Conservation (phyloP, 108 stramenopile species). For the Cyclotella kingstonii region DNA sequence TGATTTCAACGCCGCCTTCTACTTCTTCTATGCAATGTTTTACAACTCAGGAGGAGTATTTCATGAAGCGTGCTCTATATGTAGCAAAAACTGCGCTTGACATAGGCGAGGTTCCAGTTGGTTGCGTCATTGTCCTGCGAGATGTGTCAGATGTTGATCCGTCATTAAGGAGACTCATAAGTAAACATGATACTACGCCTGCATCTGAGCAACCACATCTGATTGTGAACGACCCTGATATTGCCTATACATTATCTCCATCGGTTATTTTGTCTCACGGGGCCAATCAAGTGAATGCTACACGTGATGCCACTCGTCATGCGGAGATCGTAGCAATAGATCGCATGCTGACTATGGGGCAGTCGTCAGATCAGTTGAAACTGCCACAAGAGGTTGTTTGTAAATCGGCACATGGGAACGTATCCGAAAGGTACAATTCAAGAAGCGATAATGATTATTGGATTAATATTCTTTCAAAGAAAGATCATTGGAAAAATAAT, state of each 20-base stretch:
- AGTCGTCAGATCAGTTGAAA: slow-evolving; percentile 63
- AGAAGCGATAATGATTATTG: slow-evolving; percentile 47
- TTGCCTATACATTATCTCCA: slow-evolving; percentile 9
- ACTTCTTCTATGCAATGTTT: neutral
- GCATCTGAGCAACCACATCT: neutral
- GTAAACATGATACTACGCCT: neutral
- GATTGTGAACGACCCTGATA: neutral
- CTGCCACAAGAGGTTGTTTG: slow-evolving; percentile 45
- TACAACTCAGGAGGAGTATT: slow-evolving; percentile 48
- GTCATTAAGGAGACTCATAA: neutral
- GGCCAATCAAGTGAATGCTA: slow-evolving; percentile 87
- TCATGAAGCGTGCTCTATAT: slow-evolving; percentile 66
- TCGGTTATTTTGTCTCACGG: slow-evolving; percentile 81
- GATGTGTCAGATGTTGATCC: slow-evolving; percentile 16
- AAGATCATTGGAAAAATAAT: slow-evolving; percentile 54
- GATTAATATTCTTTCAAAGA: slow-evolving; percentile 48
- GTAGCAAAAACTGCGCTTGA: slow-evolving; percentile 68
- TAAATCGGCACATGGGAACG: slow-evolving; percentile 38
- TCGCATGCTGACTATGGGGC: slow-evolving; percentile 63
- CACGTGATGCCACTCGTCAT: slow-evolving; percentile 82
- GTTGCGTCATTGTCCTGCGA: slow-evolving; percentile 76
- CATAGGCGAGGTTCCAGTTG: slow-evolving; percentile 84
- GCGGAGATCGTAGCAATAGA: slow-evolving; percentile 86
- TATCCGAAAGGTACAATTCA: slow-evolving; percentile 19
- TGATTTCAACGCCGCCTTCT: neutral